phyloP scores from a whole-genome alignment of 2,329 filamentous ascomycete genomes.

The Talaromyces sp. region DNA sequence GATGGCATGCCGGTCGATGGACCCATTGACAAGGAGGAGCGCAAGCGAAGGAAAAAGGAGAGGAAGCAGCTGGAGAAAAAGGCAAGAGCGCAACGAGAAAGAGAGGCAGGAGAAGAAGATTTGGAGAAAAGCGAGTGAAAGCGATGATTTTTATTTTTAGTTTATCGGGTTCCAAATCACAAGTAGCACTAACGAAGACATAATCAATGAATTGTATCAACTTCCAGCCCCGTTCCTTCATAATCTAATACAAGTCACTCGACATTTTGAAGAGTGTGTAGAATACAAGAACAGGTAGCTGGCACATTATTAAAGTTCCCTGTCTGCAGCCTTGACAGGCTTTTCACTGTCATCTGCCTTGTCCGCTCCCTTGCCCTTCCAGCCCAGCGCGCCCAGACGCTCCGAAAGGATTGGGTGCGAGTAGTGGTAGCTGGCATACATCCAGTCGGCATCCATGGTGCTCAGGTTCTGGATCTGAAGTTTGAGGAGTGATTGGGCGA shows the following conservation, averaged over 20 bases:
- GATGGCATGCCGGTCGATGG: slow-evolving; percentile 23
- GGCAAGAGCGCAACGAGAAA: slow-evolving; percentile 24
- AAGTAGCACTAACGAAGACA: neutral
- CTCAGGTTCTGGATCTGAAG: slow-evolving; percentile 97
- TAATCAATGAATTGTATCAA: neutral
- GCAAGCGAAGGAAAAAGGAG: slow-evolving; percentile 54
- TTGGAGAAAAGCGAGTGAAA: slow-evolving; percentile 8
- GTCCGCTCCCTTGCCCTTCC: slow-evolving; percentile 59
- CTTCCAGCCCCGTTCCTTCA: neutral
- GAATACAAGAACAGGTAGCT: neutral
- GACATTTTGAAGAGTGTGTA: neutral
- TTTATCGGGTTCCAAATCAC: neutral
- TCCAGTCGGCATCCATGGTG: slow-evolving; percentile 97
- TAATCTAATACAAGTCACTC: neutral
- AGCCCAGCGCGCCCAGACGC: slow-evolving; percentile 83
- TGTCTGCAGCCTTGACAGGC: slow-evolving; percentile 65
- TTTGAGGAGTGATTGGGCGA: slow-evolving; percentile 87
- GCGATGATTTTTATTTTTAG: neutral
- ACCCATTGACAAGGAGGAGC: slow-evolving; percentile 46
- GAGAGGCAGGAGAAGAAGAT: slow-evolving; percentile 14
- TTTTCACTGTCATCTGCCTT: slow-evolving; percentile 53
- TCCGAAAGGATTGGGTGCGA: slow-evolving; percentile 95
- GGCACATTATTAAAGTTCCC: slow-evolving; percentile 58
- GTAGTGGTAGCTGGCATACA: slow-evolving; percentile 98
- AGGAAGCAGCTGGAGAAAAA: slow-evolving; percentile 42